Conservation (phyloP, 106 monocot species). For the Xerophyta viscosa region DNA sequence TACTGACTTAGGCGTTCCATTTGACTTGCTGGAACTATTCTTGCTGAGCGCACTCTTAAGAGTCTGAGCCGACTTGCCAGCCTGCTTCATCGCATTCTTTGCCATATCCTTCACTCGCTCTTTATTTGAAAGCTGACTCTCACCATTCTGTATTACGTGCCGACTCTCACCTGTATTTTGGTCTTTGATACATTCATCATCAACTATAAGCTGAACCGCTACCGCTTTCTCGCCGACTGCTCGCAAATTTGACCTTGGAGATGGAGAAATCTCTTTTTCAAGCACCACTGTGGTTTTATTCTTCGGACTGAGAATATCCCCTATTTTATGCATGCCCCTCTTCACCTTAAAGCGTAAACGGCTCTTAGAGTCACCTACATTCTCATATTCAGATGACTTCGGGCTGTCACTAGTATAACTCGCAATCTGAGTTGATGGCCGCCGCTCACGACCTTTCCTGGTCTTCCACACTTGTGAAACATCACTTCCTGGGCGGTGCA, state of each 20-base stretch:
- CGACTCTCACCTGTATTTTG: not conserved
- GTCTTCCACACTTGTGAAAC: no score
- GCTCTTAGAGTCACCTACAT: no score
- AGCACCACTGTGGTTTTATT: no score
- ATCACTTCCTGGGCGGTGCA: no score
- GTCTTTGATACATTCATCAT: constrained; percentile 7
- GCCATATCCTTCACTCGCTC: constrained; percentile 6
- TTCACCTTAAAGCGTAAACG: no score
- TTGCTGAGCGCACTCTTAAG: constrained; percentile 30
- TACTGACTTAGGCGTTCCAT: not conserved
- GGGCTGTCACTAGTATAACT: constrained; percentile 12
- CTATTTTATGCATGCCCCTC: no score
- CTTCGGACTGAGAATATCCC: no score
- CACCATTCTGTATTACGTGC: constrained; percentile 4
- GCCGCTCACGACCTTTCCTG: no score
- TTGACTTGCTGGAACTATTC: constrained; percentile 19
- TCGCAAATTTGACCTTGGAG: constrained; percentile 22
- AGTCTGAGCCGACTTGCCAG: constrained; percentile 3
- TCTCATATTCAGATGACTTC: not conserved
- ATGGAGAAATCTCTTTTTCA: constrained; percentile 7
- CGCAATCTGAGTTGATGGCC: not conserved
- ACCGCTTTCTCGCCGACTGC: constrained; percentile 17
- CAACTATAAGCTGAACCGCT: constrained; percentile 24
- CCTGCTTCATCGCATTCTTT: constrained; percentile 16
- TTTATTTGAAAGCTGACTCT: constrained; percentile 11